Evolutionary conservation across 306 rosid species (phyloP).

Genomic region (Arachis hypogaea): DNA sequence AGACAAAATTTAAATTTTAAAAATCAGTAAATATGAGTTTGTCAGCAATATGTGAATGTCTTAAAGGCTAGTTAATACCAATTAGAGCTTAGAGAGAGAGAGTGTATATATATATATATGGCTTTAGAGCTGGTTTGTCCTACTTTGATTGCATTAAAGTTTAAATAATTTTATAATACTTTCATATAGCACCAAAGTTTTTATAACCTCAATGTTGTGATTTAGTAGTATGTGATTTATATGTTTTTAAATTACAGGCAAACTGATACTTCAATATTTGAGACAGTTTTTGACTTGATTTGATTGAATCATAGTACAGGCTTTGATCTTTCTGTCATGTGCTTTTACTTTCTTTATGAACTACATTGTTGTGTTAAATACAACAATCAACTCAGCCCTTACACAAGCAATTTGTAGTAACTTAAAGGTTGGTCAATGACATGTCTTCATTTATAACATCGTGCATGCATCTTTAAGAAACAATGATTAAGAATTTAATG

Average conservation of each 20-base stretch:
- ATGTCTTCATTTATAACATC: neutral
- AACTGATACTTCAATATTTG: neutral
- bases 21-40: no score
- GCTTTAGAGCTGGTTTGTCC: no score
- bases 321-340: conserved; percentile 75
- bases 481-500: neutral
- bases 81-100: no score
- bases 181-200: no score
- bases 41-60: no score
- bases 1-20: no score
- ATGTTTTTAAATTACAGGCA: no score
- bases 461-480: neutral
- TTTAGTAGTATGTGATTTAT: no score
- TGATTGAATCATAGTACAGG: conserved; percentile 54
- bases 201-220: no score
- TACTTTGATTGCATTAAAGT: neutral
- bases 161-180: neutral
- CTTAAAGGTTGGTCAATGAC: conserved; percentile 34
- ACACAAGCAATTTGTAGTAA: conserved; percentile 87
- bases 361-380: conserved; percentile 74
- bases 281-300: conserved; percentile 31
- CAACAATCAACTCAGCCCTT: conserved; percentile 81
- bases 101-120: no score
- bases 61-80: no score
- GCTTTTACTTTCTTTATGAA: conserved; percentile 71